Conservation (phyloP, 257 asterid species). For the Anisodus tanguticus region DNA sequence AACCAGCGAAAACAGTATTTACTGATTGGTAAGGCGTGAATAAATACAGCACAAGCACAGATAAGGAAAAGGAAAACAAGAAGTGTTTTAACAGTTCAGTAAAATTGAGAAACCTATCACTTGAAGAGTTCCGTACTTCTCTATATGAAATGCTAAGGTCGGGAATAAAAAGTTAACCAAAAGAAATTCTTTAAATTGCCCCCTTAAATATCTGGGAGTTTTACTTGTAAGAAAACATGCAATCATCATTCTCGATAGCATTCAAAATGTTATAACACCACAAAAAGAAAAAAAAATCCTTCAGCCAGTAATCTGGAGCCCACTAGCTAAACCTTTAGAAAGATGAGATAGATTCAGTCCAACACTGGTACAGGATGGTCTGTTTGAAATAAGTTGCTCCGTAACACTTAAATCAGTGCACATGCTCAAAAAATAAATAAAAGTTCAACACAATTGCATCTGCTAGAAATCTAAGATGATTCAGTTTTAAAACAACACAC, state of each 20-base stretch:
- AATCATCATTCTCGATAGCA: slow-evolving; percentile 7
- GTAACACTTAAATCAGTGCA: background rate
- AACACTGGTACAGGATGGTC: background rate
- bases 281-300: background rate
- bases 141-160: slow-evolving; percentile 14
- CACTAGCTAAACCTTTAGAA: background rate
- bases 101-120: slow-evolving; percentile 10
- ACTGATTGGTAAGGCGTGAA: slow-evolving; percentile 24
- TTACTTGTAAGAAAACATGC: background rate
- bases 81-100: background rate
- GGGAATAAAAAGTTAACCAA: background rate
- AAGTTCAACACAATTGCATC: slow-evolving; percentile 1
- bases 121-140: background rate
- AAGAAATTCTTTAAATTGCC: background rate
- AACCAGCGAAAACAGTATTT: slow-evolving; percentile 23
- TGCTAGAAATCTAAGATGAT: slow-evolving; percentile 10
- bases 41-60: background rate
- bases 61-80: slow-evolving; percentile 22
- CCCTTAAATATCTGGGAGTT: background rate
- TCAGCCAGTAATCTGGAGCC: background rate
- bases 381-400: background rate
- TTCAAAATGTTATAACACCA: background rate
- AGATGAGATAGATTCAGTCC: background rate
- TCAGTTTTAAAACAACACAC: background rate
- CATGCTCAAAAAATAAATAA: slow-evolving; percentile 8